A percentile compares a stretch with the other conserved stretches of the same genome.
These are phyloP conservation scores for Gremmenia infestans DNA, from an alignment of 2,329 filamentous ascomycete genomes.

Conservation along the genomic window DNA sequence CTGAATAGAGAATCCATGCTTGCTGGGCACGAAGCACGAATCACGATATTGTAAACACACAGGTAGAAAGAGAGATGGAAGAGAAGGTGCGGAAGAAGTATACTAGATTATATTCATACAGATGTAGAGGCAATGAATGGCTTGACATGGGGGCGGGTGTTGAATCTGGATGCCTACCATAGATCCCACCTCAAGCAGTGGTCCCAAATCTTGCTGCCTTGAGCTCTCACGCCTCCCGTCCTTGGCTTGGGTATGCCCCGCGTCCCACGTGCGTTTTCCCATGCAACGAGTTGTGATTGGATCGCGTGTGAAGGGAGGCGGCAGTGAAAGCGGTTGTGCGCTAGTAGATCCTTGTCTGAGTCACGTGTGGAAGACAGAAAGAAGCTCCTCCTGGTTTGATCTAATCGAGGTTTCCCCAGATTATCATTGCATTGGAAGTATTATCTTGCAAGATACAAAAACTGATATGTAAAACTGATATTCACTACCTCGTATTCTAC, in stretches of 20 bases:
- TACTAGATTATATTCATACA: background rate
- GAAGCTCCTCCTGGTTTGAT: background rate
- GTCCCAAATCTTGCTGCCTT: constrained; percentile 24
- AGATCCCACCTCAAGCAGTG: no score
- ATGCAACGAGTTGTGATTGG: background rate
- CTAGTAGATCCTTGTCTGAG: background rate
- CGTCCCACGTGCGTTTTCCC: no score
- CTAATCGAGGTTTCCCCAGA: background rate
- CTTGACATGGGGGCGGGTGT: background rate
- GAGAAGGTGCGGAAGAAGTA: background rate
- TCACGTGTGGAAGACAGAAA: background rate
- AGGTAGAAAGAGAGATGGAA: constrained; percentile 1
- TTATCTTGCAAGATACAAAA: background rate
- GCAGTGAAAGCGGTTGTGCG: background rate
- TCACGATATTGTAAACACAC: background rate
- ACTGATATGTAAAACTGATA: no score
- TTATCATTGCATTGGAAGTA: background rate
- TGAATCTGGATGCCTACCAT: constrained; percentile 12
- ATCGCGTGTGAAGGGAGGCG: background rate
- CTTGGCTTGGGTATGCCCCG: background rate
- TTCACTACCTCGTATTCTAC: no score
- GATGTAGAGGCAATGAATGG: background rate
- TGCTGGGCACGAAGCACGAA: background rate
- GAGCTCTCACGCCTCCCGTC: background rate
- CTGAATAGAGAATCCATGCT: constrained; percentile 28